Percentiles rank a stretch among this genome's conserved stretches.
phyloP scores from a whole-genome alignment of 2,329 filamentous ascomycete species.

The Aspergillus neoniger region DNA sequence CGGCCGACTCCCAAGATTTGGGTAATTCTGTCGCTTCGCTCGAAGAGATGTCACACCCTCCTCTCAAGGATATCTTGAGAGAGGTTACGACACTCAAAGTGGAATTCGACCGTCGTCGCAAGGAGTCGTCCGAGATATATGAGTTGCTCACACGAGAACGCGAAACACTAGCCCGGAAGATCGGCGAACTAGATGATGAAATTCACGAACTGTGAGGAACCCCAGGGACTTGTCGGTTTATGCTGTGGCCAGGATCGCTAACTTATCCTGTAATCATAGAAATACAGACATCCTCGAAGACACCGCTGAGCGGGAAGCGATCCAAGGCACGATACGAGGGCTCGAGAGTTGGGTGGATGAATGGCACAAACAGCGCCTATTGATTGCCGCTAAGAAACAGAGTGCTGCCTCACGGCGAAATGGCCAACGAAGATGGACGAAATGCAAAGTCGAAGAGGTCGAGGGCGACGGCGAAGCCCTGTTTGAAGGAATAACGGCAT shows the following conservation, averaged over 20 bases:
- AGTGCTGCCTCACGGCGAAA: conserved; percentile 13
- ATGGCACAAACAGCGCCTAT: conserved; percentile 29
- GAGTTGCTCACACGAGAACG: conserved; percentile 60
- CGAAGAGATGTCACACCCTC: conserved; percentile 15
- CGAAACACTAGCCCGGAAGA: conserved; percentile 59
- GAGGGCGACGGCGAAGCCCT: conserved; percentile 32
- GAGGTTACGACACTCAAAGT: conserved; percentile 29
- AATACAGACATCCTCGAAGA: conserved; percentile 35
- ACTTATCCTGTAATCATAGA: conserved; percentile 17
- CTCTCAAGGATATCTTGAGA: conserved; percentile 27
- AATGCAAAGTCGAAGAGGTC: conserved; percentile 18
- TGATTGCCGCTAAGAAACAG: conserved; percentile 8
- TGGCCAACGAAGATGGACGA: conserved; percentile 22
- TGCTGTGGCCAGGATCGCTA: neutral
- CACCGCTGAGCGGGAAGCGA: conserved; percentile 37
- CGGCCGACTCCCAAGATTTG: neutral
- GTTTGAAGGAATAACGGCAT: conserved; percentile 44
- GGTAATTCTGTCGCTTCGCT: neutral
- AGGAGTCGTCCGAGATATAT: conserved; percentile 59
- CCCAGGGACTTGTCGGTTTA: neutral
- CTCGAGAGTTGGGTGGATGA: conserved; percentile 36
- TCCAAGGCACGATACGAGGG: conserved; percentile 39
- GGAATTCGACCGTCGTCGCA: conserved; percentile 31
- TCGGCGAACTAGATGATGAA: conserved; percentile 62
- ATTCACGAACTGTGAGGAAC: conserved; percentile 57